Base-by-base conservation (phyloP, 768 basidiomycete genomes). In the Russula emetica region DNA sequence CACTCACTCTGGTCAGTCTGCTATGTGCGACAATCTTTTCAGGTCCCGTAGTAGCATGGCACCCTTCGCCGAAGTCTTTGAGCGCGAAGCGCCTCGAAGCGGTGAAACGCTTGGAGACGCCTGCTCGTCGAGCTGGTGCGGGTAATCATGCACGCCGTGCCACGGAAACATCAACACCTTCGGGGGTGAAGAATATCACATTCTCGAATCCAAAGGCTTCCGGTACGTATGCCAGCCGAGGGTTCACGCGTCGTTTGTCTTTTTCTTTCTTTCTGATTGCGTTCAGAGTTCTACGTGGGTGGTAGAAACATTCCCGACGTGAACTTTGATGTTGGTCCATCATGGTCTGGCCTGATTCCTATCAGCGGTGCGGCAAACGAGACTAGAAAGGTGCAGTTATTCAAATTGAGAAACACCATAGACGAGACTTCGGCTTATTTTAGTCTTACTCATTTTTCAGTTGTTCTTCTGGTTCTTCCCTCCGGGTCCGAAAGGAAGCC, bases 391-490 rank as follows among this genome's bases (percentile, higher is more conserved):
- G 87, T 86, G 24, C 76, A 63, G 75, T 7, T 32, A 6, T 22
- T 34, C 34, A 11, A 11, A 11, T 34, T 47, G 30, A 16, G 26
- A 36, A 11, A 14, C 16, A 11, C 24, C 8, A 36, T 45, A 42
- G 22, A 20, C 18, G n/a, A 11, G n/a, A 22, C 42, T 42, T 49
- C 13, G 14, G 5, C 9, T 50, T 22, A 10, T 30, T 34, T 45
- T 18, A 7, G 44, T 34, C 61, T 59, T 28, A 57, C 42, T 42
- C 24, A 10, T 14, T n/a, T 2, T 18, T 45, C 55, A 90, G 87
- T 79, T 90, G 18, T 91, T 86, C 77, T 91, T 91, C 76, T 90
- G 89, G 88, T 86, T 89, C 74, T 90, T 89, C 77, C 89, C 89
- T 59, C 86, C 88, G 1, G 88, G 87, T 4, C 86, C 86, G 0